A percentile compares a stretch with the other conserved stretches of the same genome.
phyloP scores from a whole-genome alignment of 306 rosid species.

The apple (Malus domestica) region DNA sequence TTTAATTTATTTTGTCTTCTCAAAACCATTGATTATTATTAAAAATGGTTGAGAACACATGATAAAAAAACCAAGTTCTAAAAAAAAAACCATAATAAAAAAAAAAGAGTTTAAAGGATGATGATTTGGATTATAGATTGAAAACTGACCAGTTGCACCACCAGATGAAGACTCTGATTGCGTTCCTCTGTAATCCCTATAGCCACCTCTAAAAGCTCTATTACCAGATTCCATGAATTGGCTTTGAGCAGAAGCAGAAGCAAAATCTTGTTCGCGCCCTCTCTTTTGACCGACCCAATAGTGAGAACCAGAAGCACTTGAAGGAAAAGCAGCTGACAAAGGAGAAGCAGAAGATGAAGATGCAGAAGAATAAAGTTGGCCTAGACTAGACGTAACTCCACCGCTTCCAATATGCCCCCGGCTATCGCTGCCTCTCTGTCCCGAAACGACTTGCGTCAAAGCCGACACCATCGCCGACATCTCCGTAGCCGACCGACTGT shows the following conservation, averaged over 20 bases:
- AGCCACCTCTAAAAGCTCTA: slow-evolving; percentile 25
- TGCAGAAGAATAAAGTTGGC: slow-evolving; percentile 11
- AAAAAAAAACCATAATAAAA: neutral
- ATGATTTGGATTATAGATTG: neutral
- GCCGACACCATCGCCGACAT: slow-evolving; percentile 62
- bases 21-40: neutral
- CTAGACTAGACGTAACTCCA: slow-evolving; percentile 16
- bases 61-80: neutral
- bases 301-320: slow-evolving; percentile 1
- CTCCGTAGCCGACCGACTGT: slow-evolving; percentile 35
- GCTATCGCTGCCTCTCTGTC: slow-evolving; percentile 28
- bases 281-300: slow-evolving; percentile 54
- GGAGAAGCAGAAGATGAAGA: slow-evolving; percentile 25
- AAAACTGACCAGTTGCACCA: slow-evolving; percentile 31
- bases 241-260: neutral
- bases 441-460: slow-evolving; percentile 54
- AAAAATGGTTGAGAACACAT: neutral
- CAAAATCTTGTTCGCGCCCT: slow-evolving; percentile 46
- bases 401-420: slow-evolving; percentile 24
- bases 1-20: neutral
- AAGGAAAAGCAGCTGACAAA: slow-evolving; percentile 19
- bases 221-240: slow-evolving; percentile 9
- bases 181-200: slow-evolving; percentile 18
- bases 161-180: slow-evolving; percentile 39
- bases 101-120: neutral